Evolutionary conservation across 169 alveolate species (phyloP).

Genomic region (Babesia bigemina): DNA sequence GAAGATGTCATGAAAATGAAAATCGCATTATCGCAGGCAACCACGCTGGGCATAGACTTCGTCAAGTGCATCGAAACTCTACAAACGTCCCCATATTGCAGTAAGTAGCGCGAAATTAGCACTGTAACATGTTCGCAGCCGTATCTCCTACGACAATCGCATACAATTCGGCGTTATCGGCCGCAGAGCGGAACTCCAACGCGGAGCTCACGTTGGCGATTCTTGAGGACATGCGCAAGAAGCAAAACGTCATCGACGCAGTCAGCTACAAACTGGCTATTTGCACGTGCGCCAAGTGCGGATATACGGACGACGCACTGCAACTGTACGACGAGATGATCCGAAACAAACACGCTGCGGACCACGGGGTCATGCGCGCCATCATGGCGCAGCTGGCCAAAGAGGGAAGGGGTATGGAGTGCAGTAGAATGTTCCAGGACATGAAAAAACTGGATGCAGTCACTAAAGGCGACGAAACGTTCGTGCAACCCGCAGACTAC

Average conservation of each 20-base stretch:
- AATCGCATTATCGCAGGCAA: conserved; percentile 33
- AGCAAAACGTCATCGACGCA: conserved; percentile 38
- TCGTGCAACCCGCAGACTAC: conserved; percentile 33
- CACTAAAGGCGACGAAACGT: conserved; percentile 15
- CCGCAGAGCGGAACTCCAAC: conserved; percentile 62
- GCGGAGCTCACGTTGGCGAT: conserved; percentile 35
- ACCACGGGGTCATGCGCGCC: conserved; percentile 60
- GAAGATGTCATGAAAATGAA: conserved; percentile 63
- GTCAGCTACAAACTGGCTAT: conserved; percentile 60
- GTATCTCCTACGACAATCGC: conserved; percentile 62
- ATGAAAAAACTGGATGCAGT: conserved; percentile 42
- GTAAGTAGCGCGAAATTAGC: conserved; percentile 25
- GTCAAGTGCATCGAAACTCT: conserved; percentile 50
- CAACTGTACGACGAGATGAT: conserved; percentile 50
- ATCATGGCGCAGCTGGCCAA: conserved; percentile 33
- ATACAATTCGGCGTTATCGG: conserved; percentile 65
- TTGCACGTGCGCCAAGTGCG: conserved; percentile 52
- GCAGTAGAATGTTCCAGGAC: conserved; percentile 26
- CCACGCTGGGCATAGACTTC: conserved; percentile 64
- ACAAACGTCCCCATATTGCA: conserved; percentile 59
- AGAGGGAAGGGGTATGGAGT: conserved; percentile 36
- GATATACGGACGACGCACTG: conserved; percentile 50
- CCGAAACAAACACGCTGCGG: conserved; percentile 17
- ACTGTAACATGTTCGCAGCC: conserved; percentile 13
- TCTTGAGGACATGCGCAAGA: conserved; percentile 55